phyloP scores from a whole-genome alignment of 1,139 yeast species.

The Debaryomyces sp. region DNA sequence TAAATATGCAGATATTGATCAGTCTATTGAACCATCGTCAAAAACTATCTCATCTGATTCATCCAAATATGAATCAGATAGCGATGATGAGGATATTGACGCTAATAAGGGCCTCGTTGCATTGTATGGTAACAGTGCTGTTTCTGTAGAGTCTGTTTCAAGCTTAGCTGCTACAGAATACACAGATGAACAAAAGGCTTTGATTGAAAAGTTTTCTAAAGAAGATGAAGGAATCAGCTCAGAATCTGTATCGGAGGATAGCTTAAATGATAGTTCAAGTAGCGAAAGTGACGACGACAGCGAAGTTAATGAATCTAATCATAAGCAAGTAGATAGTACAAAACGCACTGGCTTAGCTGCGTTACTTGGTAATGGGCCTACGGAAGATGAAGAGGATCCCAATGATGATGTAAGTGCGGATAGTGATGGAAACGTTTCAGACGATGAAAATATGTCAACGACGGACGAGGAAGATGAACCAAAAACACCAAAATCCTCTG shows the following conservation, averaged over 20 bases:
- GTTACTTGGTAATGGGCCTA: slow-evolving; percentile 18
- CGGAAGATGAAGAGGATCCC: slow-evolving; percentile 12
- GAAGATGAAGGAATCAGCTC: slow-evolving; percentile 23
- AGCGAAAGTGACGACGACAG: slow-evolving; percentile 1
- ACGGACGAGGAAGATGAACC: slow-evolving; percentile 34
- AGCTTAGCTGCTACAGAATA: slow-evolving; percentile 24
- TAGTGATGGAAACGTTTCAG: slow-evolving; percentile 17
- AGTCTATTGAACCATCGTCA: slow-evolving; percentile 13
- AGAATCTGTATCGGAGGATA: slow-evolving; percentile 19
- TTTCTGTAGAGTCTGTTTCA: slow-evolving; percentile 8
- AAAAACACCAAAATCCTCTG: slow-evolving; percentile 28
- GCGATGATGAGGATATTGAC: slow-evolving; percentile 18
- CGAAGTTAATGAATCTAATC: background rate
- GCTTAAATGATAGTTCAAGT: background rate
- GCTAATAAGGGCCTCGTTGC: slow-evolving; percentile 34
- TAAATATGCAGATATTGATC: slow-evolving; percentile 61
- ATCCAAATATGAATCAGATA: slow-evolving; percentile 3
- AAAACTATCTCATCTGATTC: background rate
- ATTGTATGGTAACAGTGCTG: slow-evolving; percentile 27
- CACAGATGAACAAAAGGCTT: slow-evolving; percentile 35
- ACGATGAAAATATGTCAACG: slow-evolving; percentile 25
- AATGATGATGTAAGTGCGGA: slow-evolving; percentile 19
- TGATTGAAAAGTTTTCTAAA: slow-evolving; percentile 26
- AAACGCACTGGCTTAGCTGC: slow-evolving; percentile 24
- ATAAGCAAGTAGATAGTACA: background rate